phyloP scores from a whole-genome alignment of 176 grass and related monocot species.

The Oryza meyeriana region DNA sequence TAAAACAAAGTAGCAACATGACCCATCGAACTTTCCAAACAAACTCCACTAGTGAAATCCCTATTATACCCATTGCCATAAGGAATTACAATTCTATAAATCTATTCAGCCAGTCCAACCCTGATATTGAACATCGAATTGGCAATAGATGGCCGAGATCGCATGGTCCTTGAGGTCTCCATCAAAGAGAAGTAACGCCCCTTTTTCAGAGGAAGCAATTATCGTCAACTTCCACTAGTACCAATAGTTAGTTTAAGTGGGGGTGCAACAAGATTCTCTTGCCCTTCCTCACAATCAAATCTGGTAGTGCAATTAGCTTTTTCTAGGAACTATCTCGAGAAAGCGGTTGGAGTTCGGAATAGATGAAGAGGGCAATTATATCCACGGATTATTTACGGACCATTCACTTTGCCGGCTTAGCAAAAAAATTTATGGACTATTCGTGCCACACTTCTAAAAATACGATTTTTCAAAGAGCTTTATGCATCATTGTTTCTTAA shows the following conservation, averaged over 20 bases:
- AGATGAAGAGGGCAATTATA: no score
- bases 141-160: background rate
- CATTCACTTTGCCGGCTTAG: no score
- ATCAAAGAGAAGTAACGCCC: background rate
- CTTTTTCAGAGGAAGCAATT: background rate
- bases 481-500: no score
- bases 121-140: background rate
- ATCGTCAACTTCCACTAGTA: background rate
- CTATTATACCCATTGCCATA: background rate
- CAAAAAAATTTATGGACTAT: no score
- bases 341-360: background rate
- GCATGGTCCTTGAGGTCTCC: no score
- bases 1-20: background rate
- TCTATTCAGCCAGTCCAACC: background rate
- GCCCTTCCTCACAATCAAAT: background rate
- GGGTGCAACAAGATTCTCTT: background rate
- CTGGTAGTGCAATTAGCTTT: background rate
- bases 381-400: no score
- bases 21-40: background rate
- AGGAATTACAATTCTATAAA: no score
- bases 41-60: background rate
- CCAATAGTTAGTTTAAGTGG: slow-evolving; percentile 8
- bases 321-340: background rate
- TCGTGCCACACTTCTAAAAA: no score
- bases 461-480: no score